phyloP scores from a whole-genome alignment of 768 basidiomycete species.

The Pleurotus giganteus region DNA sequence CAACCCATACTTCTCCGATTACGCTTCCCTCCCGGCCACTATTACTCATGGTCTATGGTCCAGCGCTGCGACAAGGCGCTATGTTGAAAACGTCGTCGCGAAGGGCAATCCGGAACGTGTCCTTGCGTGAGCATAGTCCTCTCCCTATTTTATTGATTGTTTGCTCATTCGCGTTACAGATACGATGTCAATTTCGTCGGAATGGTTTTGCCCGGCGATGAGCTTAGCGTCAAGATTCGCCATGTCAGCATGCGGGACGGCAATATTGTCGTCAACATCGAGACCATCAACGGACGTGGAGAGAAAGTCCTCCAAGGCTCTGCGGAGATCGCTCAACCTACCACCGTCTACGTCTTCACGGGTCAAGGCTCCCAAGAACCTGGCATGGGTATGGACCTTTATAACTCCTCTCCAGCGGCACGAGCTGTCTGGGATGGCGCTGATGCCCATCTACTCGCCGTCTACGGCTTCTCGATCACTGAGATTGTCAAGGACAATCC shows the following conservation, averaged over 20 bases:
- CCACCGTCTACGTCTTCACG: conserved; percentile 95
- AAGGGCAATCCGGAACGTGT: conserved; percentile 92
- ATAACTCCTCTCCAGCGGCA: conserved; percentile 88
- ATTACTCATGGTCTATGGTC: conserved; percentile 99
- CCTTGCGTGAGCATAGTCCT: conserved; percentile 58
- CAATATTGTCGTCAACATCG: conserved; percentile 87
- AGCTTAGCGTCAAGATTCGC: conserved; percentile 81
- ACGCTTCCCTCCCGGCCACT: conserved; percentile 89
- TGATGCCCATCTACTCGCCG: conserved; percentile 87
- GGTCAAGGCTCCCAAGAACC: conserved; percentile 98
- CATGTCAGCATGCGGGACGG: conserved; percentile 93
- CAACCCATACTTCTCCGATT: conserved; percentile 97
- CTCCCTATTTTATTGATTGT: conserved; percentile 5
- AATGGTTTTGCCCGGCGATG: conserved; percentile 92
- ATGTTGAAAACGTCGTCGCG: conserved; percentile 91
- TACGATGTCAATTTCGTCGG: conserved; percentile 96
- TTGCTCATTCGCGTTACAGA: conserved; percentile 32
- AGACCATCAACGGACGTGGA: conserved; percentile 79
- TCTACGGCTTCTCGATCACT: conserved; percentile 98
- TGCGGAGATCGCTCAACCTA: conserved; percentile 90
- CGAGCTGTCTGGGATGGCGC: conserved; percentile 97
- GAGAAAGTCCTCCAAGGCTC: conserved; percentile 92
- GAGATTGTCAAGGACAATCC: conserved; percentile 99
- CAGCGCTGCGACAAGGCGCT: conserved; percentile 90
- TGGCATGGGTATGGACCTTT: conserved; percentile 99